Evolutionary conservation across 2,329 filamentous ascomycete genomes (phyloP).

Genomic region (Dothiorella sarmentorum): DNA sequence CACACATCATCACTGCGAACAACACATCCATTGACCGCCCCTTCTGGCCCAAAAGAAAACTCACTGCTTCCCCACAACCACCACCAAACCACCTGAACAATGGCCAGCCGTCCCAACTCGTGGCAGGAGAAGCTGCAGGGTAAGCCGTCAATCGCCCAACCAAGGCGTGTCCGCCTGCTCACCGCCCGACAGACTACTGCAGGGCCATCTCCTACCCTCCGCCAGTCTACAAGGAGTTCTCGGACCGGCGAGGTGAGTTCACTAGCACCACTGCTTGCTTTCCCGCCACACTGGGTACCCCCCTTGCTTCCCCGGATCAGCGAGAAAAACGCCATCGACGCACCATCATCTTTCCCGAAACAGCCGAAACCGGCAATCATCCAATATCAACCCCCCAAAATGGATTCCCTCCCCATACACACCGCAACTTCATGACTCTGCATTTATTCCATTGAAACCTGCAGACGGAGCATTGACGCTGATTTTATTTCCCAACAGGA

Average conservation of each 20-base stretch:
- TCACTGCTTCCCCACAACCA: slow-evolving; percentile 12
- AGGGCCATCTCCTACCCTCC: slow-evolving; percentile 26
- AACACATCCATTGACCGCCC: slow-evolving; percentile 14
- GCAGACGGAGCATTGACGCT: neutral
- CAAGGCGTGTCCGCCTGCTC: slow-evolving; percentile 15
- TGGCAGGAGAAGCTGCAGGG: slow-evolving; percentile 29
- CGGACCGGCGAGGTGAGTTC: slow-evolving; percentile 37
- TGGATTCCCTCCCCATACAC: neutral
- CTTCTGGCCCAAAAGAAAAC: too few relatives aligned
- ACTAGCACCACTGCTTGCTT: too few relatives aligned
- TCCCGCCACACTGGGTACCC: slow-evolving; percentile 12
- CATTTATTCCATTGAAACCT: neutral
- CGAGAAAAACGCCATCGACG: slow-evolving; percentile 9
- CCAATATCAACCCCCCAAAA: slow-evolving; percentile 14
- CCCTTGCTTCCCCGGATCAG: slow-evolving; percentile 19
- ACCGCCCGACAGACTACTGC: slow-evolving; percentile 33
- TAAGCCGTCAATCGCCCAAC: slow-evolving; percentile 18
- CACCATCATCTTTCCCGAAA: slow-evolving; percentile 13
- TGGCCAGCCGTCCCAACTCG: slow-evolving; percentile 18
- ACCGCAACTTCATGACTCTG: neutral
- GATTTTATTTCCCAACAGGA: slow-evolving; percentile 25
- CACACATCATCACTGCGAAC: slow-evolving; percentile 17
- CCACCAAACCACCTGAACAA: slow-evolving; percentile 4
- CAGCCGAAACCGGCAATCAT: slow-evolving; percentile 14
- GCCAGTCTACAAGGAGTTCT: slow-evolving; percentile 34